These are phyloP conservation scores for Magnaporthales sp. DNA, from an alignment of 2,329 filamentous ascomycete species.

Conservation along the genomic window DNA sequence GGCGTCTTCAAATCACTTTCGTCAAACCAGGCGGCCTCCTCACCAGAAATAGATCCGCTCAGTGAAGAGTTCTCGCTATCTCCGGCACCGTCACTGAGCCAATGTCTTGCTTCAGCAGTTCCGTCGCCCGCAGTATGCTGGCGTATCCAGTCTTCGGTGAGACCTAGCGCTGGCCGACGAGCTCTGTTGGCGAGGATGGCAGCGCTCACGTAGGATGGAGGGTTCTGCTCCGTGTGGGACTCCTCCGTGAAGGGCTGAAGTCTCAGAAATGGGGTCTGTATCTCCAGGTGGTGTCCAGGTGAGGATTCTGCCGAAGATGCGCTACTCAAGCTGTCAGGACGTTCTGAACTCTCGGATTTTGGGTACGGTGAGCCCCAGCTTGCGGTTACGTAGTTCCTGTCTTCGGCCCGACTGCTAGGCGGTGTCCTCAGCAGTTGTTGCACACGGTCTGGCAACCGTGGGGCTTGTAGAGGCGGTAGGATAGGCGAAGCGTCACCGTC, in stretches of 20 bases:
- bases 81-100: conserved; percentile 72
- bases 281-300: conserved; percentile 51
- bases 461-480: conserved; percentile 49
- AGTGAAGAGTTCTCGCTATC: conserved; percentile 68
- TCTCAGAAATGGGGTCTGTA: conserved; percentile 54
- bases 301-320: conserved; percentile 44
- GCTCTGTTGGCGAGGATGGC: conserved; percentile 56
- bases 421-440: conserved; percentile 48
- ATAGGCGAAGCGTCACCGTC: conserved; percentile 47
- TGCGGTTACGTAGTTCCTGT: conserved; percentile 53
- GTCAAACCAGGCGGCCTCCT: conserved; percentile 38
- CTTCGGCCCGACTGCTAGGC: conserved; percentile 26
- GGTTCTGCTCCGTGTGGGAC: conserved; percentile 16
- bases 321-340: conserved; percentile 47
- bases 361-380: conserved; percentile 92
- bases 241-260: conserved; percentile 39
- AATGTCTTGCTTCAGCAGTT: conserved; percentile 64
- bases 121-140: conserved; percentile 68
- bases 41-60: conserved; percentile 53
- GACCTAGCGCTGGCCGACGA: conserved; percentile 48
- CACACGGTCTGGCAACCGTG: conserved; percentile 47
- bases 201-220: conserved; percentile 35
- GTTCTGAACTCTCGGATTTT: conserved; percentile 43
- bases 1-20: conserved; percentile 40
- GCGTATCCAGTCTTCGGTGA: conserved; percentile 81